Percentiles rank a stretch among this genome's conserved stretches.
Evolutionary conservation across 208 protist species (phyloP).

Genomic region (Trypanosoma mega): DNA sequence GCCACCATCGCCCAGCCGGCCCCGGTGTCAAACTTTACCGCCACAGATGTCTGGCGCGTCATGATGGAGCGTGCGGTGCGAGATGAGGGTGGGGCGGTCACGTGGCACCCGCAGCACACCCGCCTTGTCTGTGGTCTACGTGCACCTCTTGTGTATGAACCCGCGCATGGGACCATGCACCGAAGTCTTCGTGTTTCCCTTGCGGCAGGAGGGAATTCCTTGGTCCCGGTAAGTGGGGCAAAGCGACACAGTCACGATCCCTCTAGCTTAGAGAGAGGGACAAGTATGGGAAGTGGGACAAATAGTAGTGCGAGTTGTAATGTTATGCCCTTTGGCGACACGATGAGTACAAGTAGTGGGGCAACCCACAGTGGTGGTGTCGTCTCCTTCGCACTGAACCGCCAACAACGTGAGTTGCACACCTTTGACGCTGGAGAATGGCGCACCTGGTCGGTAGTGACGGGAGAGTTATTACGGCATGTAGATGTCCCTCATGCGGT

Average conservation of each 20-base stretch:
- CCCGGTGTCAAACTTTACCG: constrained; percentile 31
- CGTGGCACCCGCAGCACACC: constrained; percentile 42
- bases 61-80: constrained; percentile 52
- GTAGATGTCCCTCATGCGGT: constrained; percentile 41
- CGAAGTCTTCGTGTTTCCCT: too few relatives aligned
- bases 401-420: constrained; percentile 41
- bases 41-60: constrained; percentile 55
- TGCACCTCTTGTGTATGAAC: constrained; percentile 65
- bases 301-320: too few relatives aligned
- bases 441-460: constrained; percentile 58
- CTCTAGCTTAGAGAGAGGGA: too few relatives aligned
- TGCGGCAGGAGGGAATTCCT: too few relatives aligned
- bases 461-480: constrained; percentile 35
- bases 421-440: constrained; percentile 68
- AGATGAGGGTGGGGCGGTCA: constrained; percentile 68
- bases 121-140: constrained; percentile 70
- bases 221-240: too few relatives aligned
- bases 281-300: too few relatives aligned
- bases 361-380: constrained; percentile 49
- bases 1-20: constrained; percentile 47
- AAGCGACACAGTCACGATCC: too few relatives aligned
- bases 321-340: too few relatives aligned
- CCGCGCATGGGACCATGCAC: not conserved
- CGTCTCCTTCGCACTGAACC: constrained; percentile 38
- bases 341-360: too few relatives aligned